A percentile compares a stretch with the other conserved stretches of the same genome.
Evolutionary conservation across 2,329 filamentous ascomycete species (phyloP).

Genomic region (Aquanectria penicillioides): DNA sequence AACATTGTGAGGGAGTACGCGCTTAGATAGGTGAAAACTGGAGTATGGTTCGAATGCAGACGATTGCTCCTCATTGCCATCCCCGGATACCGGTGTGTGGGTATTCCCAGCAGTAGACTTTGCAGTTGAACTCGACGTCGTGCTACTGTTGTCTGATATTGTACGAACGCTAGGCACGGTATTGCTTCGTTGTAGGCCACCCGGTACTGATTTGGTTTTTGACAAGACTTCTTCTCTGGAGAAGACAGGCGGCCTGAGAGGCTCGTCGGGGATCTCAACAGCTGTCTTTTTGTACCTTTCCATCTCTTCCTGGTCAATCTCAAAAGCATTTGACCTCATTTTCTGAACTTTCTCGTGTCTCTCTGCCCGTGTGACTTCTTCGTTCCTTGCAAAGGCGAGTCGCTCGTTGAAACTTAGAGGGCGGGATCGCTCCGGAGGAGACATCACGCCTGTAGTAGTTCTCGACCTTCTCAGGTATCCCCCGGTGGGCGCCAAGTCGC

Average conservation of each 20-base stretch:
- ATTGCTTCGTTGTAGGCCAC: constrained; percentile 54
- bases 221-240: constrained; percentile 71
- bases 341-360: constrained; percentile 63
- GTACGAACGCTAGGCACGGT: constrained; percentile 49
- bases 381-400: constrained; percentile 74
- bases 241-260: constrained; percentile 61
- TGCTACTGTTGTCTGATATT: constrained; percentile 32
- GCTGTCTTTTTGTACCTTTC: constrained; percentile 68
- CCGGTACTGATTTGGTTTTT: constrained; percentile 33
- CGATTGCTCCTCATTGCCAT: constrained; percentile 39
- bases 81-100: constrained; percentile 31
- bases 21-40: constrained; percentile 81
- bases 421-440: constrained; percentile 46
- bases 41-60: constrained; percentile 86
- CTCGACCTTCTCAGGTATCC: constrained; percentile 58
- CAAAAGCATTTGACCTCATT: constrained; percentile 65
- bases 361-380: constrained; percentile 63
- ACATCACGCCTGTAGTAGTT: constrained; percentile 46
- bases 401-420: constrained; percentile 83
- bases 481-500: constrained; percentile 38
- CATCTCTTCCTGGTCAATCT: constrained; percentile 67
- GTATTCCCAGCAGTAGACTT: constrained; percentile 12
- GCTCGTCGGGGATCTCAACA: constrained; percentile 61
- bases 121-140: constrained; percentile 21
- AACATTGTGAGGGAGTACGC: constrained; percentile 83